These are phyloP conservation scores for Lobosporangium transversale DNA, from an alignment of 192 early-diverging fungal genomes.

Conservation along the genomic window DNA sequence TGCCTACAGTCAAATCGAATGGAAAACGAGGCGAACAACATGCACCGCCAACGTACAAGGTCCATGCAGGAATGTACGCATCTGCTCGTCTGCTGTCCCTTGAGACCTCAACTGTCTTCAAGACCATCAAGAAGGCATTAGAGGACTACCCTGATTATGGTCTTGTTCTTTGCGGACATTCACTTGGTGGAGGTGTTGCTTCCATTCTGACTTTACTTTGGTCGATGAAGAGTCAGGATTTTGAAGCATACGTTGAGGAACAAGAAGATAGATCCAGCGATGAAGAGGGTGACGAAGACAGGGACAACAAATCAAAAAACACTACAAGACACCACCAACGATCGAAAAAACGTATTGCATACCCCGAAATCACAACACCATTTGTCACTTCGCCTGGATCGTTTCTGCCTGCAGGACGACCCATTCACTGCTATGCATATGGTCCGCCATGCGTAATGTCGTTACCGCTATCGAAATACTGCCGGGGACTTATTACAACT, in stretches of 20 bases:
- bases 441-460: constrained; percentile 85
- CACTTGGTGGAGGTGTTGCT: constrained; percentile 88
- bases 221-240: constrained; percentile 63
- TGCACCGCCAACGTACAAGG: constrained; percentile 54
- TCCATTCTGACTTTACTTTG: constrained; percentile 81
- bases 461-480: constrained; percentile 72
- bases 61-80: constrained; percentile 89
- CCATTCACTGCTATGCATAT: constrained; percentile 87
- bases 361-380: constrained; percentile 53
- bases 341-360: constrained; percentile 28
- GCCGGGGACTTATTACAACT: constrained; percentile 78
- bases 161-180: constrained; percentile 88
- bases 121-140: constrained; percentile 76
- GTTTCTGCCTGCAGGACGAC: constrained; percentile 73
- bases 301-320: constrained; percentile 1
- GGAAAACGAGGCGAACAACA: constrained; percentile 18
- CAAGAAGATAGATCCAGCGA: constrained; percentile 46
- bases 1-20: constrained; percentile 49
- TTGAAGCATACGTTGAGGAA: constrained; percentile 46
- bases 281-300: constrained; percentile 40
- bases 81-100: constrained; percentile 77
- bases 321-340: neutral
- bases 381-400: constrained; percentile 73
- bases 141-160: constrained; percentile 80
- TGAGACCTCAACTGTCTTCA: constrained; percentile 73